These are phyloP conservation scores for Magnusiomyces fungicola DNA, from an alignment of 1,139 yeast genomes.

Conservation along the genomic window DNA sequence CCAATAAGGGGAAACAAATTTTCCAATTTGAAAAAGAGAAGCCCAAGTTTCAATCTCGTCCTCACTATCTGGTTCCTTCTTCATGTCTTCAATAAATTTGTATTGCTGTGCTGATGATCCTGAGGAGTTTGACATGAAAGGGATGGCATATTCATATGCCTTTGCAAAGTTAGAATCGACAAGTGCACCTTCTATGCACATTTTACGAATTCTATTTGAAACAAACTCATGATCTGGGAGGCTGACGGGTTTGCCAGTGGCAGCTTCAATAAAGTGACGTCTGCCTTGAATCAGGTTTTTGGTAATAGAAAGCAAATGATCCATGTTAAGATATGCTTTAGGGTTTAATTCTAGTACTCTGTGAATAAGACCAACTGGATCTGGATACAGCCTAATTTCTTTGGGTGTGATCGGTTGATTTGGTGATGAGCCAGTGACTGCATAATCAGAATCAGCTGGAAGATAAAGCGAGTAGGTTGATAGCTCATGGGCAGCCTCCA, in stretches of 20 bases:
- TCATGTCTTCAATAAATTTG: slow-evolving; percentile 6
- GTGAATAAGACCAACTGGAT: slow-evolving; percentile 27
- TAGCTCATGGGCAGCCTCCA: slow-evolving; percentile 26
- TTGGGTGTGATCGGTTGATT: slow-evolving; percentile 6
- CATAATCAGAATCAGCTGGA: slow-evolving; percentile 19
- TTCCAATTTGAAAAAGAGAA: slow-evolving; percentile 53
- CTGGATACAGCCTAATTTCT: slow-evolving; percentile 20
- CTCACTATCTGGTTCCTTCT: slow-evolving; percentile 1
- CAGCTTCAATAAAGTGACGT: background rate
- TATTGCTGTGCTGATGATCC: background rate
- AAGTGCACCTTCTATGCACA: slow-evolving; percentile 50
- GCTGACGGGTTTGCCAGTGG: background rate
- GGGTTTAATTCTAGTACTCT: slow-evolving; percentile 29
- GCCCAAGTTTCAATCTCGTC: slow-evolving; percentile 38
- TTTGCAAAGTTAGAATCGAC: slow-evolving; percentile 45
- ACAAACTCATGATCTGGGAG: background rate
- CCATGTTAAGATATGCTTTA: slow-evolving; percentile 26
- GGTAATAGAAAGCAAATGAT: slow-evolving; percentile 25
- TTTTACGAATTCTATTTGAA: slow-evolving; percentile 33
- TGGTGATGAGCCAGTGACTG: slow-evolving; percentile 16
- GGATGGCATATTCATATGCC: slow-evolving; percentile 41
- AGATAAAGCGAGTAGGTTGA: slow-evolving; percentile 27
- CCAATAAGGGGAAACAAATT: slow-evolving; percentile 47
- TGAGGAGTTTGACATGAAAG: slow-evolving; percentile 11
- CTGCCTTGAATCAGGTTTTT: slow-evolving; percentile 19